Conservation (phyloP, 805 yeast species). For the Lachancea waltii region DNA sequence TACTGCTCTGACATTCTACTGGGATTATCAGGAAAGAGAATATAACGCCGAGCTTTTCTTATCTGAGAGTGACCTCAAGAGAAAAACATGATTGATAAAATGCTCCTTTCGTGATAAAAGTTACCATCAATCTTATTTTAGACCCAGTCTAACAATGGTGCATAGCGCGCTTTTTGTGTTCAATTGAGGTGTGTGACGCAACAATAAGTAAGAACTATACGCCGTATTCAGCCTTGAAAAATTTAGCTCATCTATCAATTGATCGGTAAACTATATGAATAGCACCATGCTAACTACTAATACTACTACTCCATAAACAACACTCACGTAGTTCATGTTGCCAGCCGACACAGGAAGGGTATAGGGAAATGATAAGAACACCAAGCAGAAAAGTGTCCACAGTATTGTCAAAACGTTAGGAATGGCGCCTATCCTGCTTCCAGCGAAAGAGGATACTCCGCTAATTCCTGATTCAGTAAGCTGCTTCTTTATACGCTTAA, state of each 20-base stretch:
- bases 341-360: slow-evolving; percentile 44
- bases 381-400: slow-evolving; percentile 45
- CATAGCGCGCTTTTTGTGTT: too few species aligned
- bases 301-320: slow-evolving; percentile 34
- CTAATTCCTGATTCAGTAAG: background rate
- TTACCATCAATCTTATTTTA: too few species aligned
- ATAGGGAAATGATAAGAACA: slow-evolving; percentile 49
- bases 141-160: too few species aligned
- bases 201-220: too few species aligned
- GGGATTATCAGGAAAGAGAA: slow-evolving; percentile 15
- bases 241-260: too few species aligned
- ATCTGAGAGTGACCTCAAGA: too few species aligned
- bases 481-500: slow-evolving; percentile 3
- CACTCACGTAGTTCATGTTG: slow-evolving; percentile 51
- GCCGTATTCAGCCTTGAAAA: too few species aligned
- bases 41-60: slow-evolving; percentile 17
- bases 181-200: too few species aligned
- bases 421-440: slow-evolving; percentile 2
- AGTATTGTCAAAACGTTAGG: slow-evolving; percentile 37
- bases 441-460: background rate
- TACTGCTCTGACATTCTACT: slow-evolving; percentile 22
- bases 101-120: too few species aligned
- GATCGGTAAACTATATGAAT: background rate
- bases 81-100: too few species aligned
- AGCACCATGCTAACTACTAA: slow-evolving; percentile 8